A percentile compares a stretch with the other conserved stretches of the same genome.
Evolutionary conservation across 345 rosid genomes (phyloP).

Genomic region (Abelmoschus esculentus): DNA sequence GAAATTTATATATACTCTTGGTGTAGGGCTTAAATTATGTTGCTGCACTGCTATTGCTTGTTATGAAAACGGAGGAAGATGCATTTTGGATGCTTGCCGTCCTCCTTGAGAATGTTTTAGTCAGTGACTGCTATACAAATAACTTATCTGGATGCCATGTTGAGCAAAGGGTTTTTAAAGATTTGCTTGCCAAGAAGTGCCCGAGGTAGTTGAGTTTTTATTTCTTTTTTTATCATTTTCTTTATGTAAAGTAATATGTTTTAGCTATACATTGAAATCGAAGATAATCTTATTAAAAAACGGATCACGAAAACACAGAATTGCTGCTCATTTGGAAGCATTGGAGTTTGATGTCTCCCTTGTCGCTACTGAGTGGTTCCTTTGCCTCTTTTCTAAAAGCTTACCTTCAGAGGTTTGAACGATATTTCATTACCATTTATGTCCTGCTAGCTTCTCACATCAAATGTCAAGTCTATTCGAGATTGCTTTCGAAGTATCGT

Average conservation of each 20-base stretch:
- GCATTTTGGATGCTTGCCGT: slow-evolving; percentile 99
- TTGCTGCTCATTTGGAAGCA: slow-evolving; percentile 82
- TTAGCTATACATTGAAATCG: not conserved
- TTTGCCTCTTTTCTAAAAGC: slow-evolving; percentile 98
- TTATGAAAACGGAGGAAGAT: slow-evolving; percentile 99
- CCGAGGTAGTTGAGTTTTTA: slow-evolving; percentile 48
- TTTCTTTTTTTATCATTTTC: not conserved
- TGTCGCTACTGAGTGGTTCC: slow-evolving; percentile 98
- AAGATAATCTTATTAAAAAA: not conserved
- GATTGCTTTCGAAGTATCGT: slow-evolving; percentile 4
- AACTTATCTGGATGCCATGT: slow-evolving; percentile 98
- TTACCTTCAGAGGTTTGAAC: slow-evolving; percentile 89
- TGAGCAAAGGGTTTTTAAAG: slow-evolving; percentile 95
- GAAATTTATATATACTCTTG: not conserved
- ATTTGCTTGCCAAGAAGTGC: slow-evolving; percentile 76
- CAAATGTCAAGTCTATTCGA: not conserved
- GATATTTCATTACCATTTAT: not conserved
- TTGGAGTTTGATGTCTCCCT: slow-evolving; percentile 97
- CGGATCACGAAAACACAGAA: slow-evolving; percentile 37
- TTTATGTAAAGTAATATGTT: not conserved
- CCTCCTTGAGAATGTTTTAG: slow-evolving; percentile 86
- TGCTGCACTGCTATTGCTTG: slow-evolving; percentile 86
- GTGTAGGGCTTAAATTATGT: slow-evolving; percentile 92
- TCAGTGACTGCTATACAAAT: slow-evolving; percentile 86
- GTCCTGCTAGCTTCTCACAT: not conserved